Percentiles rank a stretch among this genome's conserved stretches.
phyloP scores from a whole-genome alignment of 768 basidiomycete species.

The Mycena pura region DNA sequence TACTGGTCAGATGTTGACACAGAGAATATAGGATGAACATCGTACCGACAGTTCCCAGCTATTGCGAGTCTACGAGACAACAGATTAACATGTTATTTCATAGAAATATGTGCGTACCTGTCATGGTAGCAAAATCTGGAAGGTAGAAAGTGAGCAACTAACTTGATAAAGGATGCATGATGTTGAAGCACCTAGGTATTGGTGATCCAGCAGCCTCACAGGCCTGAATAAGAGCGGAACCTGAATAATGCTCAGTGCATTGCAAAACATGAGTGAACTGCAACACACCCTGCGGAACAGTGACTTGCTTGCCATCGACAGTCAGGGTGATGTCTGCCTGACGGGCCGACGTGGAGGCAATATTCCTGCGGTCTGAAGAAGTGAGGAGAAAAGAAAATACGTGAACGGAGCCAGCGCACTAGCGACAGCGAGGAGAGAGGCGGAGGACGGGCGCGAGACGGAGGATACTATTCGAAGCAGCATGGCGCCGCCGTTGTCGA shows the following conservation, averaged over 20 bases:
- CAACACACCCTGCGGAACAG: slow-evolving; percentile 88
- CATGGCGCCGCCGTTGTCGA: too few species aligned
- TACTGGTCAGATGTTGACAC: not conserved
- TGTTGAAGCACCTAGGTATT: slow-evolving; percentile 69
- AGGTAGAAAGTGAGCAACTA: slow-evolving; percentile 26
- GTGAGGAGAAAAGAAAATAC: slow-evolving; percentile 11
- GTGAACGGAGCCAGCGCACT: slow-evolving; percentile 5
- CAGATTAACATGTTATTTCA: slow-evolving; percentile 7
- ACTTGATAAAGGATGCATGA: slow-evolving; percentile 13
- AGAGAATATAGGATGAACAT: not conserved
- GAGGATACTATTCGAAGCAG: slow-evolving; percentile 77
- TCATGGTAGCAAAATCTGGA: slow-evolving; percentile 87
- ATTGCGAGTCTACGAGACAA: slow-evolving; percentile 77
- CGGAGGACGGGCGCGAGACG: slow-evolving; percentile 64
- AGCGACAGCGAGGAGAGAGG: slow-evolving; percentile 62
- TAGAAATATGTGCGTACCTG: slow-evolving; percentile 51
- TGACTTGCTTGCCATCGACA: slow-evolving; percentile 96
- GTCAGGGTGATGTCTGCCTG: slow-evolving; percentile 89
- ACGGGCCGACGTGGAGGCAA: slow-evolving; percentile 69
- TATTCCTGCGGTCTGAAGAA: slow-evolving; percentile 59
- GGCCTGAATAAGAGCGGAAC: slow-evolving; percentile 95
- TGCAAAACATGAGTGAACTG: not conserved
- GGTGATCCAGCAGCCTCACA: slow-evolving; percentile 88
- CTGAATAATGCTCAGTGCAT: slow-evolving; percentile 45
- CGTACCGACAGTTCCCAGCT: slow-evolving; percentile 87